Base-by-base conservation (phyloP, 805 yeast genomes). In the Komagataella kurtzmanii region DNA sequence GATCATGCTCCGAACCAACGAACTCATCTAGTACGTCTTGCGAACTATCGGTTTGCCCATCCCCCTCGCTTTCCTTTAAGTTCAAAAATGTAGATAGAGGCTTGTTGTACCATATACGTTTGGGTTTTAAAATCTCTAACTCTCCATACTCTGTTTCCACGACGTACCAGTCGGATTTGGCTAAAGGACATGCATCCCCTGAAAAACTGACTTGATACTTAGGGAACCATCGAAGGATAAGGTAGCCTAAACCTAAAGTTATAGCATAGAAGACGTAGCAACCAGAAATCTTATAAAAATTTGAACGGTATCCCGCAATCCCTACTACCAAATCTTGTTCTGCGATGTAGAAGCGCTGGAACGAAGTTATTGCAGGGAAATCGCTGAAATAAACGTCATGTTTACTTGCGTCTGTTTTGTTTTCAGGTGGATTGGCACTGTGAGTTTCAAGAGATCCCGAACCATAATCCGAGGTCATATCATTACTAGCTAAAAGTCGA, bases 281-380 rank as follows among this genome's bases (percentile, higher is more conserved):
- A 0, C 75, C 14, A 0, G 68, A 45, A 3, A 66, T 59, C 54
- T 81, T 77, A 56, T 73, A 51, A 49, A 61, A 61, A 10, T 82
- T 76, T 14, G 81, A 77, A 51, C 66, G 66, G 65, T 87, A 93
- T 3, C 98, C 98, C 0, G 97, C 99, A 55, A 93, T 85, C 55
- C 96, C 97, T 54, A 93, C 78, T 10, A 91, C 91, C 60, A 93
- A 71, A 69, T 93, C 99, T 63, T 93, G 99, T 64, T 93, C 98
- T 0, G 97, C 90, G 55, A 93, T 77, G 65, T 91, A 93, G 65
- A 86, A 88, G 53, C 97, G 74, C 66, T 93, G 99, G 57, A 73
- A 75, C 52, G 69, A 70, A 49, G 74, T 65, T 10, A 57, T 65
- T 0, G 85, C 74, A 3, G 68, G 67, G 51, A 63, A 62, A 7